phyloP scores from a whole-genome alignment of 1,139 yeast genomes.

The Geotrichum bryndzae region DNA sequence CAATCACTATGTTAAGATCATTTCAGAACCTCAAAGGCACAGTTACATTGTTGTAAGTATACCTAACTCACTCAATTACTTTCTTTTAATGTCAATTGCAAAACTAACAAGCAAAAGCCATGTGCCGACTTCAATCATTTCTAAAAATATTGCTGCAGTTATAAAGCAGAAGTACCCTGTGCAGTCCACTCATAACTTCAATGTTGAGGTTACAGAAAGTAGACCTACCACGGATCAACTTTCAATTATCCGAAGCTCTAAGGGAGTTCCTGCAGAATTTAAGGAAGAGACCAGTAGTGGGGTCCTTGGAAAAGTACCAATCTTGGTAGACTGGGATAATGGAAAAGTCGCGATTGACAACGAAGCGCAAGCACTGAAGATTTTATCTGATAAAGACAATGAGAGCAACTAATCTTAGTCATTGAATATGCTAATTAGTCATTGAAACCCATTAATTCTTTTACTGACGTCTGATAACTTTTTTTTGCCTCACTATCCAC shows the following conservation, averaged over 20 bases:
- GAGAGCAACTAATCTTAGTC: not conserved
- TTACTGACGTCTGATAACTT: not conserved
- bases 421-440: not conserved
- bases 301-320: constrained; percentile 25
- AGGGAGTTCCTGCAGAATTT: constrained; percentile 9
- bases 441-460: not conserved
- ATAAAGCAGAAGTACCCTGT: constrained; percentile 25
- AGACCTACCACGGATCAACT: constrained; percentile 33
- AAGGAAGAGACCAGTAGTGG: constrained; percentile 8
- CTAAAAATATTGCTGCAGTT: constrained; percentile 22
- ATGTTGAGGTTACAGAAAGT: constrained; percentile 32
- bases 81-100: constrained; percentile 16
- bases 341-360: constrained; percentile 37
- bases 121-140: constrained; percentile 25
- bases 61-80: not conserved
- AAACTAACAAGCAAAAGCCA: constrained; percentile 20
- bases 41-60: constrained; percentile 29
- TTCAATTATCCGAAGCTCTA: constrained; percentile 7
- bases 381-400: constrained; percentile 21
- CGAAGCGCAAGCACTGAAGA: constrained; percentile 37
- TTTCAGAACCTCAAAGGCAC: constrained; percentile 27
- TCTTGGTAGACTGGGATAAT: constrained; percentile 36
- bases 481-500: not conserved
- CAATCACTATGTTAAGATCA: constrained; percentile 24
- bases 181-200: constrained; percentile 27